Conservation (phyloP, 495 filamentous ascomycete species). For the Endocarpon pusillum region DNA sequence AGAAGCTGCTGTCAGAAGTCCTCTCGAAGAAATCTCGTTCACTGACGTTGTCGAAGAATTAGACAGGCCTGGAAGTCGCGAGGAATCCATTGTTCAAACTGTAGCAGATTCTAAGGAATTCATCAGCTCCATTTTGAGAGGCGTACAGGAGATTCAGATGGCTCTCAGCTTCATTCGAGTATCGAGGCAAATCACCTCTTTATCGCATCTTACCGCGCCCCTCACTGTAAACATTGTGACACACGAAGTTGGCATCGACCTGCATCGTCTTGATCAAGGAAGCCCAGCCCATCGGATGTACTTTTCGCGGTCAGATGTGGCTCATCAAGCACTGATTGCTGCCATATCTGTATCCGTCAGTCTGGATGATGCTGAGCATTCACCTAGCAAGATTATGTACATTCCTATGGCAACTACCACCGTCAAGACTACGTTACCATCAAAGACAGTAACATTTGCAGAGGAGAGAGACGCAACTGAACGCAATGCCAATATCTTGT, state of each 20-base stretch:
- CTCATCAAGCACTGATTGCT: slow-evolving; percentile 85
- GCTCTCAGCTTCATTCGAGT: slow-evolving; percentile 84
- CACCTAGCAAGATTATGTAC: slow-evolving; percentile 75
- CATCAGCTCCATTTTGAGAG: slow-evolving; percentile 71
- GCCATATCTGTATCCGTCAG: slow-evolving; percentile 84
- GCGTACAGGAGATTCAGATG: slow-evolving; percentile 91
- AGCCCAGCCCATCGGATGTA: slow-evolving; percentile 98
- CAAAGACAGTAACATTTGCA: slow-evolving; percentile 74
- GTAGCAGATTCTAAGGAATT: slow-evolving; percentile 92
- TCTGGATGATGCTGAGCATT: slow-evolving; percentile 70
- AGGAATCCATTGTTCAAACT: slow-evolving; percentile 62
- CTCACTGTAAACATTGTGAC: slow-evolving; percentile 75
- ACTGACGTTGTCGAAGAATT: slow-evolving; percentile 65
- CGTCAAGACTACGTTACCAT: slow-evolving; percentile 82
- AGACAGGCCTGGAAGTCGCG: slow-evolving; percentile 50
- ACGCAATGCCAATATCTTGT: slow-evolving; percentile 88
- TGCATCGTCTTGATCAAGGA: slow-evolving; percentile 82
- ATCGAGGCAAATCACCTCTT: slow-evolving; percentile 52
- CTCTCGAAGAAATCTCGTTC: slow-evolving; percentile 42
- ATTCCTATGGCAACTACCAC: slow-evolving; percentile 97
- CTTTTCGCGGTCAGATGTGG: slow-evolving; percentile 81
- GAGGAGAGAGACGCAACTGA: slow-evolving; percentile 62
- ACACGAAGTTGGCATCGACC: slow-evolving; percentile 87
- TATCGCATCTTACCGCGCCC: slow-evolving; percentile 46
- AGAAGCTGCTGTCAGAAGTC: slow-evolving; percentile 20